Base-by-base conservation (phyloP, 1,284 basidiomycete species). In the Naganishia sp. region DNA sequence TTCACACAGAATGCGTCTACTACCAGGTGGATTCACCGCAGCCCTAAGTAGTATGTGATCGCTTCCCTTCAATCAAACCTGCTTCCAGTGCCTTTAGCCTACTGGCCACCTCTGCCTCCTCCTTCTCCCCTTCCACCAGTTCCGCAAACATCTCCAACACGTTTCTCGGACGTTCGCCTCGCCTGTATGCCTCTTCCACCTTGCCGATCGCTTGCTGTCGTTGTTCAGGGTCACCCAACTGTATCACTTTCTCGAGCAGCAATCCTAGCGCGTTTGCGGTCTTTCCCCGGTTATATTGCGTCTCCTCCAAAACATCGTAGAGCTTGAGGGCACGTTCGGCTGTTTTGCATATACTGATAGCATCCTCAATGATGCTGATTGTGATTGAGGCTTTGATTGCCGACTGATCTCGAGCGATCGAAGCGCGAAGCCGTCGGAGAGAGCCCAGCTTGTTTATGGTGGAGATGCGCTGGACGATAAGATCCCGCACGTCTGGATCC, bases 271-370 rank as follows among this genome's bases (percentile, higher is more conserved):
- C 31, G 23, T 52, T n/a, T 7, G 36, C 48, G 13, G 39, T 42
- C 6, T 23, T 13, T 5, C 21, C 11, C 21, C 49, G 31, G 3
- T 28, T 33, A 2, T 6, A 25, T 13, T 39, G 6, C 45, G 28
- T 61, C n/a, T 15, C 59, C 28, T 45, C 46, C 44, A 45, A 2
- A 11, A 59, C 31, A 18, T 59, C 44, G 48, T 61, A 61, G 21
- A 61, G 46, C 42, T 13, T 18, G 33, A 52, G 36, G n/a, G 49
- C 36, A 42, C 42, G 48, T 9, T 61, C 36, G 13, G 59, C 23
- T 2, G 48, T 31, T n/a, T 44, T 25, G 33, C 48, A 52, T 6
- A 7, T 23, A n/a, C 25, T 16, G 36, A 61, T 61, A n/a, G 59
- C 59, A 42, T 61, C 48, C 36, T 52, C 3, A n/a, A 61, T 18